These are phyloP conservation scores for Neocucurbitaria cava DNA, from an alignment of 2,329 filamentous ascomycete genomes.

Conservation along the genomic window DNA sequence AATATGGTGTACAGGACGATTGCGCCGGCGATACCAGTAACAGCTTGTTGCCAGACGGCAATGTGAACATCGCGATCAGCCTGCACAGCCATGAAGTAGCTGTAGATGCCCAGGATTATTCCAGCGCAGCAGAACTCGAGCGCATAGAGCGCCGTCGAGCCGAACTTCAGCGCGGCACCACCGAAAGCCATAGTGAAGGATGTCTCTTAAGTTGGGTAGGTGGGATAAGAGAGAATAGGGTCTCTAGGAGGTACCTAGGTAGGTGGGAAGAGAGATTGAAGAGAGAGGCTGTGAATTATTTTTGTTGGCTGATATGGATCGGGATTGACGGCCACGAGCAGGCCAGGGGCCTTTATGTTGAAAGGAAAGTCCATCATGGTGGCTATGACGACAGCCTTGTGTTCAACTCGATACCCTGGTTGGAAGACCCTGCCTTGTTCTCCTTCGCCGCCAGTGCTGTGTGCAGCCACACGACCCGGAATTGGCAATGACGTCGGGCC, in stretches of 20 bases:
- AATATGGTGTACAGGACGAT: constrained; percentile 77
- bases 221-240: background rate
- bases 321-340: background rate
- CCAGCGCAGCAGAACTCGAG: constrained; percentile 76
- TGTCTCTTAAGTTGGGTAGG: too few relatives aligned
- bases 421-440: background rate
- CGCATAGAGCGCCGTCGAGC: constrained; percentile 74
- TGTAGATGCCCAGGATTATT: constrained; percentile 76
- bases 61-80: constrained; percentile 69
- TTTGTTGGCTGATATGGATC: background rate
- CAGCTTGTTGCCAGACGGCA: constrained; percentile 71
- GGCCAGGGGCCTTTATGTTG: background rate
- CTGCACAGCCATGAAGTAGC: constrained; percentile 82
- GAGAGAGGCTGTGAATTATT: too few relatives aligned
- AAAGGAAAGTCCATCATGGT: background rate
- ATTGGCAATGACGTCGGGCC: background rate
- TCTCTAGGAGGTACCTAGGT: background rate
- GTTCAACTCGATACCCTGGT: too few relatives aligned
- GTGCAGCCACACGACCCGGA: background rate
- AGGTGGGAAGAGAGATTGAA: background rate
- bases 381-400: background rate
- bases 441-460: background rate
- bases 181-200: constrained; percentile 61
- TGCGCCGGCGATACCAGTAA: constrained; percentile 74
- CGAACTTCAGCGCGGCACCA: constrained; percentile 70